These are phyloP conservation scores for Aspergillus pseudoglaucus DNA, from an alignment of 2,329 filamentous ascomycete species.

Conservation along the genomic window DNA sequence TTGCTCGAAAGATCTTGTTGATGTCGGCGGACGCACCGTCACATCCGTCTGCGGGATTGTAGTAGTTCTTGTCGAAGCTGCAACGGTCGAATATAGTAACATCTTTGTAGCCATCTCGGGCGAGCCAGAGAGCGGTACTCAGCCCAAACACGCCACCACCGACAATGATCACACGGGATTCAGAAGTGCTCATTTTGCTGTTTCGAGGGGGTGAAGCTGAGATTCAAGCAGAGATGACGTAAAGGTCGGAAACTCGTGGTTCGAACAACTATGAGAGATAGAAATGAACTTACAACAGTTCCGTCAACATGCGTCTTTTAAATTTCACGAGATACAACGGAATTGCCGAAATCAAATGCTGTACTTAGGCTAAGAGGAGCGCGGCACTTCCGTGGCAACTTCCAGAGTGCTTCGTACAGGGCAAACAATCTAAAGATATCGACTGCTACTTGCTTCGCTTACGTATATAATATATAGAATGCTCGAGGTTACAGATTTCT, in stretches of 20 bases:
- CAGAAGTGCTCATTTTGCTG: constrained; percentile 6
- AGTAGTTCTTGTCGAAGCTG: constrained; percentile 4
- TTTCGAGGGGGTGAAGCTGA: neutral
- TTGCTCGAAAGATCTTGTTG: constrained; percentile 46
- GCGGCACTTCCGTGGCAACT: neutral
- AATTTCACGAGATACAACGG: neutral
- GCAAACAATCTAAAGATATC: neutral
- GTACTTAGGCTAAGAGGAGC: neutral
- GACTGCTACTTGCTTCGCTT: neutral
- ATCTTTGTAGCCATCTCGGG: constrained; percentile 36
- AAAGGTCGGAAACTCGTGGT: too few relatives aligned
- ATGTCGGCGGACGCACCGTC: constrained; percentile 30
- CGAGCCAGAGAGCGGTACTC: constrained; percentile 34
- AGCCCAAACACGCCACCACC: constrained; percentile 51
- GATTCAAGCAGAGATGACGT: neutral
- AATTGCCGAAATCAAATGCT: neutral
- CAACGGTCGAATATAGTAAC: constrained; percentile 41
- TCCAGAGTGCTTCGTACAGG: neutral
- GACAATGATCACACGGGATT: constrained; percentile 30
- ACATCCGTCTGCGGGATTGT: constrained; percentile 1
- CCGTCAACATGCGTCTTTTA: neutral
- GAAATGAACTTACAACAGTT: neutral
- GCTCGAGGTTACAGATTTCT: neutral
- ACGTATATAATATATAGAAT: neutral
- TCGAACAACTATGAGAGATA: neutral